These are phyloP conservation scores for Syncephalastrum racemosum DNA, from an alignment of 371 early-diverging fungal genomes.

Conservation along the genomic window DNA sequence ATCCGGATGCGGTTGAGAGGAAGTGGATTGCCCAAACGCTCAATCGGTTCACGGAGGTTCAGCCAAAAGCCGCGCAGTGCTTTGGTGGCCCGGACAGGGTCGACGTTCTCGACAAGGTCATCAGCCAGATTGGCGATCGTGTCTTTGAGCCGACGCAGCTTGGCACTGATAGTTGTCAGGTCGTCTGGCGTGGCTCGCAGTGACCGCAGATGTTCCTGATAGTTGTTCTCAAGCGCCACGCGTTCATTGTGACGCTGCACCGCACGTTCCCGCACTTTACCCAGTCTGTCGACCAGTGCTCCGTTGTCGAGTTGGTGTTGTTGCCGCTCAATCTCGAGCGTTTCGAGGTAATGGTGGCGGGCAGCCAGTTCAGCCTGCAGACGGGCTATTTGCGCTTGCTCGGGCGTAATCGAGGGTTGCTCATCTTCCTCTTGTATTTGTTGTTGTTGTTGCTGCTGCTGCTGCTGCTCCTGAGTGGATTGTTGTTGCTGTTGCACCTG, in stretches of 20 bases:
- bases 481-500: too few relatives aligned
- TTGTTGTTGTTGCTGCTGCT: neutral
- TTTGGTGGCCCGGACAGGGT: constrained; percentile 40
- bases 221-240: constrained; percentile 42
- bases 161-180: constrained; percentile 43
- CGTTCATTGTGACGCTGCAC: constrained; percentile 26
- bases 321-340: constrained; percentile 22
- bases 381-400: constrained; percentile 6
- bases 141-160: constrained; percentile 47
- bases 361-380: constrained; percentile 18
- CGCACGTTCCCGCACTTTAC: constrained; percentile 13
- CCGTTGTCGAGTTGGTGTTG: constrained; percentile 23
- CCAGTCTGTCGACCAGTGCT: constrained; percentile 16
- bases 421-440: neutral
- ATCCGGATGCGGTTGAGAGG: constrained; percentile 51
- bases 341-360: constrained; percentile 19
- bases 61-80: constrained; percentile 43
- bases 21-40: constrained; percentile 31
- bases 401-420: constrained; percentile 1
- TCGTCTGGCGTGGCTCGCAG: constrained; percentile 60
- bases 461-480: too few relatives aligned
- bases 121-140: constrained; percentile 44
- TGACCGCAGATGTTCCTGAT: constrained; percentile 51
- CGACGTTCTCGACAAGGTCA: constrained; percentile 43
- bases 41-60: constrained; percentile 34